Conservation (phyloP, 202 grass and related monocot genomes). For the Sporobolus alterniflorus region DNA sequence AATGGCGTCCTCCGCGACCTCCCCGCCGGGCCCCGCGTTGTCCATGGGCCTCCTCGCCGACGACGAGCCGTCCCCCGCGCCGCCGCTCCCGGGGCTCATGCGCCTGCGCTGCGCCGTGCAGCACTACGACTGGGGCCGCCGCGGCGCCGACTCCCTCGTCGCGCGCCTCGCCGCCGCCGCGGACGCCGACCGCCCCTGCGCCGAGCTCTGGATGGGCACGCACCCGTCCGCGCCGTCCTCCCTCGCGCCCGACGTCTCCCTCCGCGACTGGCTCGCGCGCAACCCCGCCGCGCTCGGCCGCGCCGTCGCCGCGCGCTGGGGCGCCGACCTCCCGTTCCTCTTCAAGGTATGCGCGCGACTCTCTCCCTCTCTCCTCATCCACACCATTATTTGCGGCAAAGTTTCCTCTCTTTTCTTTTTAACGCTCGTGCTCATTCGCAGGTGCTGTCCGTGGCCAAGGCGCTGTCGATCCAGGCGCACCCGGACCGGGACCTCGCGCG, state of each 20-base stretch:
- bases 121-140: conserved; percentile 86
- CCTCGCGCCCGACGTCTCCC: conserved; percentile 44
- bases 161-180: conserved; percentile 49
- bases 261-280: conserved; percentile 67
- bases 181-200: conserved; percentile 14
- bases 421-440: too few species aligned
- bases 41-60: conserved; percentile 8
- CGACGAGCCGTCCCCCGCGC: neutral
- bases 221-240: conserved; percentile 84
- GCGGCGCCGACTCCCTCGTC: conserved; percentile 52
- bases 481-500: conserved; percentile 82
- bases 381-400: too few species aligned
- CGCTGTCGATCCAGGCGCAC: conserved; percentile 96
- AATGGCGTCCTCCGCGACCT: conserved; percentile 50
- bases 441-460: conserved; percentile 88
- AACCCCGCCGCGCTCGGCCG: conserved; percentile 68
- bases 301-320: conserved; percentile 62
- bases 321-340: conserved; percentile 85
- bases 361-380: neutral
- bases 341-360: conserved; percentile 53
- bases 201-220: neutral
- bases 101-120: conserved; percentile 66
- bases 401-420: too few species aligned
- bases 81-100: neutral
- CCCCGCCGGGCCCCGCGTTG: conserved; percentile 14